phyloP scores from a whole-genome alignment of 768 basidiomycete species.

The Podaxis sp. region DNA sequence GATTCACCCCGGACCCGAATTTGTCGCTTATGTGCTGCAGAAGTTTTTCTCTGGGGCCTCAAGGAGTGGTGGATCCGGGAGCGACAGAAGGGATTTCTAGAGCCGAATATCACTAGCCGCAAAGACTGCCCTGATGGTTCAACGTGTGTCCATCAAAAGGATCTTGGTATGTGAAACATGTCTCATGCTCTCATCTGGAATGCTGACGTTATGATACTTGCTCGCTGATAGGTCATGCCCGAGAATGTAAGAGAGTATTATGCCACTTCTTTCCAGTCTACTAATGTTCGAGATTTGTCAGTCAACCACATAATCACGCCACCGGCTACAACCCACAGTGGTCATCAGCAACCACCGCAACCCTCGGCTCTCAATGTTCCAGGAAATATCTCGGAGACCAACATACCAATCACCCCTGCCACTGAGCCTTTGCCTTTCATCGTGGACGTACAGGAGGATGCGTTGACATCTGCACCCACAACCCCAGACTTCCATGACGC shows the following conservation, averaged over 20 bases:
- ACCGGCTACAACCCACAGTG: slow-evolving; percentile 12
- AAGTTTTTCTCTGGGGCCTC: slow-evolving; percentile 74
- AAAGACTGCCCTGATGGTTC: slow-evolving; percentile 70
- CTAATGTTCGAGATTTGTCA: slow-evolving; percentile 17
- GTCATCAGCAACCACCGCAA: background rate
- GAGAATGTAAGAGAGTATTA: slow-evolving; percentile 58
- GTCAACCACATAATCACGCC: slow-evolving; percentile 43
- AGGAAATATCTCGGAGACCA: background rate
- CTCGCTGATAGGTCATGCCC: slow-evolving; percentile 57
- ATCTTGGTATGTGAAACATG: slow-evolving; percentile 47
- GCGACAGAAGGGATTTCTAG: slow-evolving; percentile 66
- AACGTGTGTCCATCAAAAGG: slow-evolving; percentile 59
- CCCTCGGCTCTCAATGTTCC: background rate
- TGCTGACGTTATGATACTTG: background rate
- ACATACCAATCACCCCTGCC: background rate
- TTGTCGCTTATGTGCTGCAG: slow-evolving; percentile 73
- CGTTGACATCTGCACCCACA: slow-evolving; percentile 1
- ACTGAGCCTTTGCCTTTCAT: slow-evolving; percentile 1
- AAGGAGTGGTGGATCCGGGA: slow-evolving; percentile 85
- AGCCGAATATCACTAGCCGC: slow-evolving; percentile 52
- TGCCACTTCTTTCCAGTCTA: background rate
- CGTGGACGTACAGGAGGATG: slow-evolving; percentile 3
- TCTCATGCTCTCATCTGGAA: slow-evolving; percentile 9
- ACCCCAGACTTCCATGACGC: slow-evolving; percentile 20
- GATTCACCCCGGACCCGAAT: slow-evolving; percentile 58